Conservation (phyloP, 2,329 filamentous ascomycete genomes). For the Beauveria sp. region DNA sequence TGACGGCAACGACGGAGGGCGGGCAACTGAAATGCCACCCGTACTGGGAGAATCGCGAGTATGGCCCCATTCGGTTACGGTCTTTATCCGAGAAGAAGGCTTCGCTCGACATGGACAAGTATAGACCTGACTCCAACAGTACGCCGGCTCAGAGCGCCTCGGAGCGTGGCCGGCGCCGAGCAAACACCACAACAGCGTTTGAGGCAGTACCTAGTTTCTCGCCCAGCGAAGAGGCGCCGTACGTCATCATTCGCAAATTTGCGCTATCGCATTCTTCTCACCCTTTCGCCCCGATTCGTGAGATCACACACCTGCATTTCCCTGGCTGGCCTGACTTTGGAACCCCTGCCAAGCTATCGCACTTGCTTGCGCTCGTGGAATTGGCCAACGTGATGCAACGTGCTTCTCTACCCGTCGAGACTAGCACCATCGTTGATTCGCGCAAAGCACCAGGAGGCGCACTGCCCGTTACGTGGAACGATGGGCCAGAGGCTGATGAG, state of each 20-base stretch:
- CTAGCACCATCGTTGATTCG: slow-evolving; percentile 27
- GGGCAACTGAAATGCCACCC: slow-evolving; percentile 92
- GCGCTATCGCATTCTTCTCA: slow-evolving; percentile 67
- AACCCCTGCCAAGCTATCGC: slow-evolving; percentile 77
- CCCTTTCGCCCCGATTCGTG: slow-evolving; percentile 79
- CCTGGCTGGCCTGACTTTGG: slow-evolving; percentile 96
- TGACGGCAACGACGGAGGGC: slow-evolving; percentile 89
- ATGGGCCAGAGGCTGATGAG: slow-evolving; percentile 51
- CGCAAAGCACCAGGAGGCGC: slow-evolving; percentile 22
- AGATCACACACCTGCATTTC: slow-evolving; percentile 93
- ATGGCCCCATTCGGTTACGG: slow-evolving; percentile 69
- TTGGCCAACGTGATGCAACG: slow-evolving; percentile 70
- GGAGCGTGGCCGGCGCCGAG: slow-evolving; percentile 39
- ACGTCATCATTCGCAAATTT: slow-evolving; percentile 81
- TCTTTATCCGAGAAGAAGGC: slow-evolving; percentile 75
- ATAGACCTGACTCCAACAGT: slow-evolving; percentile 32
- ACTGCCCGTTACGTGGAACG: slow-evolving; percentile 37
- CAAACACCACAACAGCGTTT: slow-evolving; percentile 44
- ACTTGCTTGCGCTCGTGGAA: slow-evolving; percentile 84
- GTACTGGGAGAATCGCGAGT: slow-evolving; percentile 79
- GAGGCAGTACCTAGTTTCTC: slow-evolving; percentile 26
- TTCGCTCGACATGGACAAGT: slow-evolving; percentile 61
- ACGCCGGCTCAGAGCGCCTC: slow-evolving; percentile 17
- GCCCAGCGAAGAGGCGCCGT: slow-evolving; percentile 50
- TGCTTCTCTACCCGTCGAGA: slow-evolving; percentile 42